Percentiles rank a stretch among this genome's conserved stretches.
Conservation (phyloP, 2,329 filamentous ascomycete species). For the Sporothrix humicola region DNA sequence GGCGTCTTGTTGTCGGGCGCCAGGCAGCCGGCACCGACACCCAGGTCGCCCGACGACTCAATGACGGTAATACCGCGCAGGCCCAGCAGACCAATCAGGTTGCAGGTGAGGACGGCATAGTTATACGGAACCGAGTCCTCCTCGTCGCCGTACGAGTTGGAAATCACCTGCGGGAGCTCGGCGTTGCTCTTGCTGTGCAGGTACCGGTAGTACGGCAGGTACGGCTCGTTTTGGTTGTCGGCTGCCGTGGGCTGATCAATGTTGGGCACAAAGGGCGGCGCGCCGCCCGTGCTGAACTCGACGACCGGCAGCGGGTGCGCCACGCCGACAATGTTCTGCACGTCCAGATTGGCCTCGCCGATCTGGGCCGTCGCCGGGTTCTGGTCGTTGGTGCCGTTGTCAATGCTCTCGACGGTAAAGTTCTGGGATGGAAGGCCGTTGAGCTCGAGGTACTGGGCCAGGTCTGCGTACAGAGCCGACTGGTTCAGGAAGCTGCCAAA, state of each 20-base stretch:
- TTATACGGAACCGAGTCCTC: constrained; percentile 62
- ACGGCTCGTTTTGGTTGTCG: constrained; percentile 67
- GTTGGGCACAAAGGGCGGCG: constrained; percentile 43
- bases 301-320: constrained; percentile 50
- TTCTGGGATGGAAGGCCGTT: constrained; percentile 57
- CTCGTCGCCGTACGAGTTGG: constrained; percentile 73
- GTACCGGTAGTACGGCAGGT: constrained; percentile 66
- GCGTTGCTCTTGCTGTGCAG: constrained; percentile 60
- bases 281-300: constrained; percentile 41
- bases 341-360: constrained; percentile 67
- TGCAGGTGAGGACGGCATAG: constrained; percentile 59
- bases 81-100: constrained; percentile 68
- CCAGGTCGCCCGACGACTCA: constrained; percentile 65
- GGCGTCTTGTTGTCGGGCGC: constrained; percentile 40
- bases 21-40: constrained; percentile 44
- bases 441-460: constrained; percentile 58
- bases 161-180: constrained; percentile 66
- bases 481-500: constrained; percentile 55
- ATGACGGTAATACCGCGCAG: constrained; percentile 71
- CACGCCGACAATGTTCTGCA: constrained; percentile 64
- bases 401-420: constrained; percentile 62
- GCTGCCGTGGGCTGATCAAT: constrained; percentile 41
- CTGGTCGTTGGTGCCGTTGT: constrained; percentile 59
- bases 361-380: constrained; percentile 41
- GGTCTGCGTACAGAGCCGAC: constrained; percentile 56